A percentile compares a stretch with the other conserved stretches of the same genome.
Evolutionary conservation across 192 early-diverging fungal species (phyloP).

Genomic region (Linnemannia zychae): DNA sequence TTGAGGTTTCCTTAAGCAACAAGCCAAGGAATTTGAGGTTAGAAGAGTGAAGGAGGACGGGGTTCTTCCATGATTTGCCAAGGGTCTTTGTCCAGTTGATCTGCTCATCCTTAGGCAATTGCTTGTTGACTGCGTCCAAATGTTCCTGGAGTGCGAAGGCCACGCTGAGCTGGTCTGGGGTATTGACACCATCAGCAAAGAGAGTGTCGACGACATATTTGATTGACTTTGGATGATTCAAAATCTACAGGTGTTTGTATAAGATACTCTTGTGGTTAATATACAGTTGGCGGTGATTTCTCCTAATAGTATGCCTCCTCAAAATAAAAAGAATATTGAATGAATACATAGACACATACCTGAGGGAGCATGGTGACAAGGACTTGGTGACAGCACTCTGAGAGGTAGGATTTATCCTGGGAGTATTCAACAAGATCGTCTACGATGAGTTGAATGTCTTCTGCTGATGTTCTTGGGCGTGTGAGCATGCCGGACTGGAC

Average conservation of each 20-base stretch:
- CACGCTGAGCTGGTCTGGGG: slow-evolving; percentile 67
- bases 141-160: slow-evolving; percentile 61
- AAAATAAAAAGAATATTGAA: background rate
- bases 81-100: slow-evolving; percentile 48
- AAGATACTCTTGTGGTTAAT: background rate
- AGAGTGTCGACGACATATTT: slow-evolving; percentile 60
- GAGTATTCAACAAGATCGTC: slow-evolving; percentile 77
- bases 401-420: slow-evolving; percentile 82
- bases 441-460: slow-evolving; percentile 81
- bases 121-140: slow-evolving; percentile 44
- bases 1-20: slow-evolving; percentile 50
- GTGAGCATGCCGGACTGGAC: slow-evolving; percentile 82
- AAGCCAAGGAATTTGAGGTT: slow-evolving; percentile 48
- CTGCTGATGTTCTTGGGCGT: slow-evolving; percentile 70
- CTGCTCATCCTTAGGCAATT: slow-evolving; percentile 38
- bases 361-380: slow-evolving; percentile 69
- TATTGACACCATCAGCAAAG: slow-evolving; percentile 60
- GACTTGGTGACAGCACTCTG: slow-evolving; percentile 83
- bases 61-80: slow-evolving; percentile 57
- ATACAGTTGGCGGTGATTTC: background rate
- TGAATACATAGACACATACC: slow-evolving; percentile 43
- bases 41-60: slow-evolving; percentile 44
- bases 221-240: slow-evolving; percentile 43
- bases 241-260: slow-evolving; percentile 15
- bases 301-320: too few species aligned